Evolutionary conservation across 805 yeast species (phyloP), one percentile per base, ranked within the genome.

Genomic region (Starmerella stigmatis): DNA sequence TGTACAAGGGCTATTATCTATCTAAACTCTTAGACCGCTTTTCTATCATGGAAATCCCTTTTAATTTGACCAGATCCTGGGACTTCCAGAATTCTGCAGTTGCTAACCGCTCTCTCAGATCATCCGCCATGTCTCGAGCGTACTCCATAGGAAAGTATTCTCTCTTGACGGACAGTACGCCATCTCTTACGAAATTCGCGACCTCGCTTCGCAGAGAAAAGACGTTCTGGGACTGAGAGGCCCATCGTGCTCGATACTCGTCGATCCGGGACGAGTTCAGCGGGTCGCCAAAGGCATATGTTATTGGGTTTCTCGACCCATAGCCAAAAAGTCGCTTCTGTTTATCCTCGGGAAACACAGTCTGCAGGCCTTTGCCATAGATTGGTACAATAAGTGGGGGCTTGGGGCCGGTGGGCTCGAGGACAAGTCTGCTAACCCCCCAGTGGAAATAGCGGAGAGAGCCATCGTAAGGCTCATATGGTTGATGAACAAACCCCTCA

Each of bases 381-480:
- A 89, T 81, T 1, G 97, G 97, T 13, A 92, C 76, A 13, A 89
- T 75, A 1, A 88, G 76, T 0, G 98, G 97, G 0, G 89, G 77
- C 48, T 74, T 73, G 3, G 47, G 50, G 0, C 89, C 78, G 2
- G 40, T 20, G 9, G 94, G 70, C 61, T 89, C 98, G 45, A 92
- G 64, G 5, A 92, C 71, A 54, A 88, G 60, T 53, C 98, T 71
- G 2, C 94, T 75, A 1, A 86, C 78, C 0, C 98, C 98, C 97
- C 97, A 89, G 59, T 84, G 81, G 70, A 92, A 89, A 63, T 84
- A 89, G 51, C 96, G 70, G 92, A 92, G 84, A 3, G 96, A 86
- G 53, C 85, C 82, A 41, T 73, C 70, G 59, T 76, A 78, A 0
- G 96, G 96, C 28, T 80, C 78, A 49, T 78, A 72, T 3, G 66